Evolutionary conservation across 371 early-diverging fungal species (phyloP).

Genomic region (Quaeritorhiza haematococci): DNA sequence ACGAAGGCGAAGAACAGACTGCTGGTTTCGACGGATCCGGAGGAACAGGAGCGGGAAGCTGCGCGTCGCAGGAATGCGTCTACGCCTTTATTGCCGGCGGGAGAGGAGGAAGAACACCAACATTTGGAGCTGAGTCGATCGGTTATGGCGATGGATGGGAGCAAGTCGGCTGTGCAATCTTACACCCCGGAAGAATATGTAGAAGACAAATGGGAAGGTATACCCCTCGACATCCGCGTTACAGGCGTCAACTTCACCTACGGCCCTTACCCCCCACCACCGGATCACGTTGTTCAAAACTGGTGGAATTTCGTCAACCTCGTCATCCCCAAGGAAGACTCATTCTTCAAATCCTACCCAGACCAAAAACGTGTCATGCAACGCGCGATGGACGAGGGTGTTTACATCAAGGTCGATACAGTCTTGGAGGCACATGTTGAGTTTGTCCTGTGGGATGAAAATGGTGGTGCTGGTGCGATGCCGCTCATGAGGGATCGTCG

Average conservation of each 20-base stretch:
- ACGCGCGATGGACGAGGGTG: conserved; percentile 28
- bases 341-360: conserved; percentile 17
- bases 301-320: conserved; percentile 31
- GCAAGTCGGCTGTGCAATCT: neutral
- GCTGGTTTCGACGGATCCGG: no score
- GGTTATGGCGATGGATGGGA: neutral
- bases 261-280: conserved; percentile 37
- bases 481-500: conserved; percentile 26
- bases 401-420: conserved; percentile 22
- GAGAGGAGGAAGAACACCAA: neutral
- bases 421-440: conserved; percentile 18
- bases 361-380: conserved; percentile 27
- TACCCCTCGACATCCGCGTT: conserved; percentile 2
- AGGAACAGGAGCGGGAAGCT: no score
- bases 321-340: conserved; percentile 23
- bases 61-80: no score
- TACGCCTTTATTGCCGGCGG: no score
- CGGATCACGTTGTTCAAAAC: conserved; percentile 28
- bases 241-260: conserved; percentile 28
- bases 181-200: neutral
- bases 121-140: neutral
- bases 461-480: conserved; percentile 8
- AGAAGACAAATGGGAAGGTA: neutral
- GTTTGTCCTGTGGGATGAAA: conserved; percentile 16
- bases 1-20: neutral